Evolutionary conservation across 148 eudicot species (phyloP).

Genomic region (Vaccinium macrocarpon): DNA sequence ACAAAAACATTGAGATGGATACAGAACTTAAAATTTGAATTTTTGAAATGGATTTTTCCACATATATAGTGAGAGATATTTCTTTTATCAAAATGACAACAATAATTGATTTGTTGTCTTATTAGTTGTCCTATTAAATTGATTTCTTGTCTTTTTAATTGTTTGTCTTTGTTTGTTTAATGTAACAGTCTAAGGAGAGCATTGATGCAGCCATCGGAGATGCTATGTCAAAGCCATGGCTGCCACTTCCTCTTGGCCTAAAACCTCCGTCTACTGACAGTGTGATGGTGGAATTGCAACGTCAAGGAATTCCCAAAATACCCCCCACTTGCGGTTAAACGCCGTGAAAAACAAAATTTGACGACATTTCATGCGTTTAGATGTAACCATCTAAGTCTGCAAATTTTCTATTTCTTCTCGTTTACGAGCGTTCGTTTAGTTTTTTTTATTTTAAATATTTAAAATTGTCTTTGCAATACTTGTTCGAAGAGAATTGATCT

Average conservation of each 20-base stretch:
- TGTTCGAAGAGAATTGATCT: background rate
- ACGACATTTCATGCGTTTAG: slow-evolving; percentile 10
- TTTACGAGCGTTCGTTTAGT: background rate
- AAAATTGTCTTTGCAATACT: too few relatives aligned
- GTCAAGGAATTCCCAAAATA: slow-evolving; percentile 72
- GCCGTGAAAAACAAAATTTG: background rate
- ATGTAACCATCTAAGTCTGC: slow-evolving; percentile 4
- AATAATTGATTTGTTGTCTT: background rate
- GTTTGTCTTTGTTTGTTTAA: background rate
- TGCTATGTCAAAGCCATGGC: slow-evolving; percentile 76
- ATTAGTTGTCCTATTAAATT: background rate
- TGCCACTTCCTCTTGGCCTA: slow-evolving; percentile 81
- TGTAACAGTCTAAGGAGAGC: slow-evolving; percentile 66
- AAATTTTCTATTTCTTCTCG: background rate
- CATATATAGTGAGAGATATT: background rate
- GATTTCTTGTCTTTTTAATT: background rate
- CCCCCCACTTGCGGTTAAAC: slow-evolving; percentile 56
- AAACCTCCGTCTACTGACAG: slow-evolving; percentile 77
- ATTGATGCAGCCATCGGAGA: slow-evolving; percentile 85
- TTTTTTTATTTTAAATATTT: background rate
- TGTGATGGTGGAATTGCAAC: slow-evolving; percentile 77
- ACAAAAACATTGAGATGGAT: background rate
- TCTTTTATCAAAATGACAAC: background rate
- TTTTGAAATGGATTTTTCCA: background rate
- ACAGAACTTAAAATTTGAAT: background rate